These are phyloP conservation scores for Cercospora janseana DNA, from an alignment of 2,329 filamentous ascomycete species.

Conservation along the genomic window DNA sequence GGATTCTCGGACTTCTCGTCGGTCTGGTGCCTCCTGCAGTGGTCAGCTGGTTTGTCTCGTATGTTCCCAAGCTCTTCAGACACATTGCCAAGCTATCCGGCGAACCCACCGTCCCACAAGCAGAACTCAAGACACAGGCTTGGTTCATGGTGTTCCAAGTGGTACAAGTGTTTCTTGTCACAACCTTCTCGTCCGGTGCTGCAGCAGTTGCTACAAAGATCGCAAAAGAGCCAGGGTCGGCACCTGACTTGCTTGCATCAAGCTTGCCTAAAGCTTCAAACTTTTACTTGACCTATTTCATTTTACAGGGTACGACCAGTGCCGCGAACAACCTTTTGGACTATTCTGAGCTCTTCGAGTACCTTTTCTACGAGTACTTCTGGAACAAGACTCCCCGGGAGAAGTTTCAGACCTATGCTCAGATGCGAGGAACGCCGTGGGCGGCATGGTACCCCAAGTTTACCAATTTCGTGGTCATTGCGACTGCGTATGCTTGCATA, in stretches of 20 bases:
- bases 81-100: constrained; percentile 38
- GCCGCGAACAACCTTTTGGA: constrained; percentile 36
- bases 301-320: constrained; percentile 39
- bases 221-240: constrained; percentile 35
- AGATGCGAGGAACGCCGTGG: constrained; percentile 46
- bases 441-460: constrained; percentile 50
- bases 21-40: constrained; percentile 37
- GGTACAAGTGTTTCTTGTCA: constrained; percentile 45
- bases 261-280: constrained; percentile 42
- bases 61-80: constrained; percentile 38
- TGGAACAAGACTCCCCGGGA: constrained; percentile 48
- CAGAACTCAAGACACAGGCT: constrained; percentile 43
- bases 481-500: constrained; percentile 50
- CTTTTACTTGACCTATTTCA: constrained; percentile 45
- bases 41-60: constrained; percentile 36
- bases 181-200: constrained; percentile 41
- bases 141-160: constrained; percentile 45
- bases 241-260: constrained; percentile 37
- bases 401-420: constrained; percentile 46
- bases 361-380: constrained; percentile 35
- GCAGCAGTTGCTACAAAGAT: constrained; percentile 37
- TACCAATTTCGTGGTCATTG: constrained; percentile 46
- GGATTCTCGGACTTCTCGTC: constrained; percentile 34
- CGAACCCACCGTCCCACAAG: constrained; percentile 44
- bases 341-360: constrained; percentile 37